A percentile compares a stretch with the other conserved stretches of the same genome.
Conservation (phyloP, 805 yeast genomes). For the Saturnispora dispora region DNA sequence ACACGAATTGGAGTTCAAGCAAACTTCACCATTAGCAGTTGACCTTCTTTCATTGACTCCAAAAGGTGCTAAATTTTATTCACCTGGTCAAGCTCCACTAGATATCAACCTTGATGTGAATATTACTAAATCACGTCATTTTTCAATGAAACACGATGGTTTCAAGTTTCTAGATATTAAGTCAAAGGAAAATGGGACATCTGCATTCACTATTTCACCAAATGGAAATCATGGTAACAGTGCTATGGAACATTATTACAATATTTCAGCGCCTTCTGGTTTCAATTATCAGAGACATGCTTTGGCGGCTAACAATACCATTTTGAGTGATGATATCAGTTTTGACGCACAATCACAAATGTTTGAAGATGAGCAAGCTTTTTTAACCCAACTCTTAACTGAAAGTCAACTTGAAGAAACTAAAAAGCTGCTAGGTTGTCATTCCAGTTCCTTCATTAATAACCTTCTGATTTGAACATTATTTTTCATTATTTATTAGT, state of each 20-base stretch:
- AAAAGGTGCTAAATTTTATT: slow-evolving; percentile 10
- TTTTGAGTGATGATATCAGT: slow-evolving; percentile 23
- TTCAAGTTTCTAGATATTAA: slow-evolving; percentile 19
- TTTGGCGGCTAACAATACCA: slow-evolving; percentile 24
- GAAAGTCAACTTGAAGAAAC: not conserved
- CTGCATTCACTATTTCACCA: slow-evolving; percentile 34
- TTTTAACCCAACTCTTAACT: not conserved
- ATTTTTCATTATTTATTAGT: not conserved
- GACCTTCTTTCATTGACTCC: slow-evolving; percentile 23
- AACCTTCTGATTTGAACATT: not conserved
- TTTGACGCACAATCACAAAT: not conserved
- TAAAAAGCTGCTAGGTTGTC: not conserved
- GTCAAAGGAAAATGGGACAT: slow-evolving; percentile 36
- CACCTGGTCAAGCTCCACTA: not conserved
- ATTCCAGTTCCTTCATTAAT: not conserved
- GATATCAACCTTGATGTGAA: slow-evolving; percentile 24
- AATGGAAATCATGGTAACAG: slow-evolving; percentile 41
- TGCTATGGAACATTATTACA: slow-evolving; percentile 27
- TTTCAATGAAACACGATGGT: slow-evolving; percentile 17
- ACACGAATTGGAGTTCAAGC: slow-evolving; percentile 16
- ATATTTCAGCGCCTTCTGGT: slow-evolving; percentile 18
- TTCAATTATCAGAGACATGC: slow-evolving; percentile 25
- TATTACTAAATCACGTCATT: slow-evolving; percentile 7
- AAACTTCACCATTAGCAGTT: slow-evolving; percentile 26
- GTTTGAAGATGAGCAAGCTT: not conserved